Evolutionary conservation across 352 stramenopile species (phyloP).

Genomic region (Globisporangium spinosum): DNA sequence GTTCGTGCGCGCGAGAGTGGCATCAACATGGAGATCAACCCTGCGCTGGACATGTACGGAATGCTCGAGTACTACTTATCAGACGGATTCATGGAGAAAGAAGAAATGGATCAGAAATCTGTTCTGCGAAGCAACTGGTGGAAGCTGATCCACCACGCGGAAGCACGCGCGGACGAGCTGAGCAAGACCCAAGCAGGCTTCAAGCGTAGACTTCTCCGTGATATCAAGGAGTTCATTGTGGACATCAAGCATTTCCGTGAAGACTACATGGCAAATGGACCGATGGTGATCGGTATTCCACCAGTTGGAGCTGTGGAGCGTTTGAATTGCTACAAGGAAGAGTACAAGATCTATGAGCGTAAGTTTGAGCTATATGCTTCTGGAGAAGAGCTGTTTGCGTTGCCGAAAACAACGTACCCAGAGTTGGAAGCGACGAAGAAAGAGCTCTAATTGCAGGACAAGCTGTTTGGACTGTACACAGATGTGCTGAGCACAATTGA

Average conservation of each 20-base stretch:
- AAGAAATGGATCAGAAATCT: constrained; percentile 99
- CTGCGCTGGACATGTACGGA: constrained; percentile 98
- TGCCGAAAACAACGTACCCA: constrained; percentile 95
- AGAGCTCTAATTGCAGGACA: constrained; percentile 92
- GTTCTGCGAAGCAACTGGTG: constrained; percentile 96
- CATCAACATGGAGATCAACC: constrained; percentile 98
- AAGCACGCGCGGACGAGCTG: constrained; percentile 93
- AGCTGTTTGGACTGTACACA: constrained; percentile 95
- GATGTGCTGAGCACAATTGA: constrained; percentile 97
- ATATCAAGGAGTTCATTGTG: constrained; percentile 96
- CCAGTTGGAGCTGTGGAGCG: constrained; percentile 96
- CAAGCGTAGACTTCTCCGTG: constrained; percentile 93
- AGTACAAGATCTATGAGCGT: constrained; percentile 96
- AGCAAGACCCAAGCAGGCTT: constrained; percentile 95
- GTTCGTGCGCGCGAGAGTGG: constrained; percentile 95
- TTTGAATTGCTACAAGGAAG: constrained; percentile 96
- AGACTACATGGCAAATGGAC: constrained; percentile 96
- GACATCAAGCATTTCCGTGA: constrained; percentile 95
- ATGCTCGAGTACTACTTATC: constrained; percentile 95
- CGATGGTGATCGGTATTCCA: constrained; percentile 96
- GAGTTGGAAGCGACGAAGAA: constrained; percentile 97
- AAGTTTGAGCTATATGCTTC: constrained; percentile 97
- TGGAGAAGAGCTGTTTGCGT: constrained; percentile 96
- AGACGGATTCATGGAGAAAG: constrained; percentile 97
- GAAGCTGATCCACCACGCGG: constrained; percentile 94